These are phyloP conservation scores for Penicilliopsis zonata DNA, from an alignment of 495 filamentous ascomycete species.

Conservation along the genomic window DNA sequence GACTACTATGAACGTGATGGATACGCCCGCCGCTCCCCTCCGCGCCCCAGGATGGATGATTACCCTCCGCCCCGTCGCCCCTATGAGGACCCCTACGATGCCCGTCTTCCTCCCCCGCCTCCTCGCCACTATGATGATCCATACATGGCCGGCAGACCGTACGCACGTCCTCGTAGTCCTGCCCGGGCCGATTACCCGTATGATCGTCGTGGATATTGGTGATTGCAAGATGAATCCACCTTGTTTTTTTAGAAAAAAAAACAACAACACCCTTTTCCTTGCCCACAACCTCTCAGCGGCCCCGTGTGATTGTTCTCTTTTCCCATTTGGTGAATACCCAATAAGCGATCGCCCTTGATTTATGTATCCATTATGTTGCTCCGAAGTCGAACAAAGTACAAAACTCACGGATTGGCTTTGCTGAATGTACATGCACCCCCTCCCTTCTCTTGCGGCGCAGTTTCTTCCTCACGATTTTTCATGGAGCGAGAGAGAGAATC, in stretches of 20 bases:
- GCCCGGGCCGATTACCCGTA: constrained; percentile 33
- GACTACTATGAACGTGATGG: constrained; percentile 76
- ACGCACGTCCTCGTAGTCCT: constrained; percentile 32
- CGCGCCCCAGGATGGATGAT: constrained; percentile 65
- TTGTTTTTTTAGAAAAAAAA: too few species aligned
- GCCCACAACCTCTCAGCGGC: too few species aligned
- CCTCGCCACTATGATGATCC: constrained; percentile 36
- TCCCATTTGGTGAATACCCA: constrained; percentile 16
- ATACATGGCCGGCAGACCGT: constrained; percentile 29
- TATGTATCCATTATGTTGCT: constrained; percentile 2
- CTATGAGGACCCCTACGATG: constrained; percentile 42
- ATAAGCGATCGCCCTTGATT: constrained; percentile 5
- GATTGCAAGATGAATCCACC: constrained; percentile 11
- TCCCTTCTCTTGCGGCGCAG: too few species aligned
- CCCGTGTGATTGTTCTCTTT: constrained; percentile 6
- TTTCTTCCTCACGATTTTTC: too few species aligned
- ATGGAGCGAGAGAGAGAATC: too few species aligned
- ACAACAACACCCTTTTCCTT: too few species aligned
- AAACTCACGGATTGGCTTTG: too few species aligned
- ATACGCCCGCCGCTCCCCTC: constrained; percentile 55
- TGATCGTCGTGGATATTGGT: constrained; percentile 37
- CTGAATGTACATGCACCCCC: too few species aligned
- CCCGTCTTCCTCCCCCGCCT: constrained; percentile 28
- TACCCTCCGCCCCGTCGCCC: constrained; percentile 46
- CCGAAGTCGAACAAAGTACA: too few species aligned